Base-by-base conservation (phyloP, 768 basidiomycete species). In the Kwoniella dendrophila region DNA sequence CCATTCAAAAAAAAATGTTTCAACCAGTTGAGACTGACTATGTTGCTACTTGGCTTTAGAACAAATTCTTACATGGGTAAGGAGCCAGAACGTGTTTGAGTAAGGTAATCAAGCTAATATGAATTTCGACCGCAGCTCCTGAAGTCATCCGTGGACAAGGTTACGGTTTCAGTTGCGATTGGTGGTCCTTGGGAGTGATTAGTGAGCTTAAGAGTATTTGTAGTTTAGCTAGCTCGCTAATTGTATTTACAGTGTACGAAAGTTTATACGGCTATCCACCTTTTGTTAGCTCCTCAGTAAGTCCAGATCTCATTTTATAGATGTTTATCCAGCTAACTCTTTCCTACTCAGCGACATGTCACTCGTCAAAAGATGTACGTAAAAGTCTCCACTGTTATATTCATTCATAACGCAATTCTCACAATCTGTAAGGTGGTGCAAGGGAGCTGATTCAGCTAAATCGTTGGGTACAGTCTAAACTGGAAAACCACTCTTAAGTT, bases 161-260 rank as follows among this genome's bases (percentile, higher is more conserved):
- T 26, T 97, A 98, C 80, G 86, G 88, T 38, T 94, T 90, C 80
- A 90, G 88, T 34, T 95, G 92, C 76, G 95, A 98, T 76, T 98
- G 93, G 93, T 99, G 95, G 95, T 92, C 90, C 80, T 84, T 97
- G 47, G 94, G 93, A 12, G 89, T 96, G 56, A 97, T 99, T 77
- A 90, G 77, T 76, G 52, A 53, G 73, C n/a, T 10, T 43, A n/a
- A n/a, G n/a, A n/a, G n/a, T n/a, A n/a, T n/a, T n/a, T n/a, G n/a
- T n/a, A n/a, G n/a, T n/a, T 60, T 11, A 26, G 18, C 14, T 12
- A 30, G 30, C 2, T n/a, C 43, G 12, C n/a, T 24, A n/a, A 30
- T 29, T 7, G 3, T n/a, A 50, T 24, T 44, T 33, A 20, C 8
- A 76, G 77, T 92, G 87, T 97, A 88, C 73, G 93, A 97, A 79